Conservation (phyloP, 108 stramenopile genomes). For the Cyclotella sp. region DNA sequence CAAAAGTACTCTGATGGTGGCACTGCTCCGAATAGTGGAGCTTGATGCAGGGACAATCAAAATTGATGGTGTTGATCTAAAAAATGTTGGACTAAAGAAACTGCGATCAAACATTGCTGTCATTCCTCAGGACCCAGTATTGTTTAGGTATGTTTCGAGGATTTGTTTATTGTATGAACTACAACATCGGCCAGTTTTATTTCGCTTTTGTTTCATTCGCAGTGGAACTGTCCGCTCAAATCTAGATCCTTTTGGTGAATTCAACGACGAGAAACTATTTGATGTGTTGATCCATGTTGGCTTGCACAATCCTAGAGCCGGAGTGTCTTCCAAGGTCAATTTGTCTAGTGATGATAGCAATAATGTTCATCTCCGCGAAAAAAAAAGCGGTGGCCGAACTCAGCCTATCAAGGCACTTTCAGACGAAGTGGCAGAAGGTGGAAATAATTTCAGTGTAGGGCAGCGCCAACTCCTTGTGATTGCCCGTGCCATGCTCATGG, state of each 20-base stretch:
- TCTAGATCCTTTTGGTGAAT: constrained; percentile 90
- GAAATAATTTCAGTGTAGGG: constrained; percentile 93
- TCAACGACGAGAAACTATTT: constrained; percentile 58
- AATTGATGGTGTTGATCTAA: constrained; percentile 92
- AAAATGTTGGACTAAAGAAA: constrained; percentile 71
- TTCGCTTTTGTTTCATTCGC: not conserved
- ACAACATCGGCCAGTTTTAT: not conserved
- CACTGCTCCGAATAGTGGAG: constrained; percentile 82
- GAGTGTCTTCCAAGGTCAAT: constrained; percentile 44
- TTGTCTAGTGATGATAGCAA: constrained; percentile 28
- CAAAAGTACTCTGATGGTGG: constrained; percentile 90
- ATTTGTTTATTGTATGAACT: not conserved
- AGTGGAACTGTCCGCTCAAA: constrained; percentile 90
- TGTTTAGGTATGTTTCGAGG: constrained; percentile 60
- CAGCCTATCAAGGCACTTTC: constrained; percentile 67
- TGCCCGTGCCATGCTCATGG: constrained; percentile 89
- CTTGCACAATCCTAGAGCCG: constrained; percentile 31
- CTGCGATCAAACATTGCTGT: constrained; percentile 87
- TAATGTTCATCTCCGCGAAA: not conserved
- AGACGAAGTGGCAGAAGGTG: constrained; percentile 85
- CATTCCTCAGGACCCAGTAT: constrained; percentile 96
- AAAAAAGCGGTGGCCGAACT: constrained; percentile 29
- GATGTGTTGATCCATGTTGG: constrained; percentile 82
- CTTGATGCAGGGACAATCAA: constrained; percentile 70
- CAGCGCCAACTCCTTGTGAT: constrained; percentile 97